phyloP scores from a whole-genome alignment of 2,329 filamentous ascomycete species.

The Ophiognomonia clavigignenti-juglandacearum region DNA sequence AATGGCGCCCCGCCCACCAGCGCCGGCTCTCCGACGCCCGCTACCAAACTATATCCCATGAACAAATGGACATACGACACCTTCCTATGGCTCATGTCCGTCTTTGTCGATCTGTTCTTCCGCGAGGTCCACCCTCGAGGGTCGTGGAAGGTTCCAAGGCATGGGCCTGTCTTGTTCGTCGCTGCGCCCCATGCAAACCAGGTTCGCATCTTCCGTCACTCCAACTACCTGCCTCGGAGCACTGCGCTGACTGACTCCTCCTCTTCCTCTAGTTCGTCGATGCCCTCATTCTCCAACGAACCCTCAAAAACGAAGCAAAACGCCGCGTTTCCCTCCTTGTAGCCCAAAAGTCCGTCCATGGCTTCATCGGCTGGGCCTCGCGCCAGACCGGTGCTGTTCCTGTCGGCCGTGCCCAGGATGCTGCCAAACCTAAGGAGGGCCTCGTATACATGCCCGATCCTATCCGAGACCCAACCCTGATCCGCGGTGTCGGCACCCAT shows the following conservation, averaged over 20 bases:
- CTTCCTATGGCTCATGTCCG: conserved; percentile 71
- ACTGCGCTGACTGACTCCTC: background rate
- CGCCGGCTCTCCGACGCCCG: conserved; percentile 21
- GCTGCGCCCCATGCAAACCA: conserved; percentile 96
- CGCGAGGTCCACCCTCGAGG: conserved; percentile 92
- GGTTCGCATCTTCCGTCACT: conserved; percentile 39
- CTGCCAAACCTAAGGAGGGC: conserved; percentile 73
- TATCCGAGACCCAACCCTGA: conserved; percentile 72
- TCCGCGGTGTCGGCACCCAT: conserved; percentile 74
- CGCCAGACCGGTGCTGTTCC: conserved; percentile 83
- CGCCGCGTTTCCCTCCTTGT: conserved; percentile 90
- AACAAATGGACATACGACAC: conserved; percentile 72
- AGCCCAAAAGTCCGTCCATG: conserved; percentile 90
- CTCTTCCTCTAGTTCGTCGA: conserved; percentile 72
- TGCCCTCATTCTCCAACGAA: conserved; percentile 86
- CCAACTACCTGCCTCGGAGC: conserved; percentile 2
- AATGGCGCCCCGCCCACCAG: conserved; percentile 19
- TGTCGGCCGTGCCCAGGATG: conserved; percentile 88
- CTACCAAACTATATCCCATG: conserved; percentile 62
- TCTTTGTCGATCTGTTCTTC: conserved; percentile 95
- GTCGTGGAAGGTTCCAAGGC: conserved; percentile 88
- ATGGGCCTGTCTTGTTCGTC: conserved; percentile 89
- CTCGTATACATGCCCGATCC: conserved; percentile 87
- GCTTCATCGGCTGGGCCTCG: conserved; percentile 87
- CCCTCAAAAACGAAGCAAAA: conserved; percentile 78